These are phyloP conservation scores for Coelastrella sp. DNA, from an alignment of 139 green algal species.

Conservation along the genomic window DNA sequence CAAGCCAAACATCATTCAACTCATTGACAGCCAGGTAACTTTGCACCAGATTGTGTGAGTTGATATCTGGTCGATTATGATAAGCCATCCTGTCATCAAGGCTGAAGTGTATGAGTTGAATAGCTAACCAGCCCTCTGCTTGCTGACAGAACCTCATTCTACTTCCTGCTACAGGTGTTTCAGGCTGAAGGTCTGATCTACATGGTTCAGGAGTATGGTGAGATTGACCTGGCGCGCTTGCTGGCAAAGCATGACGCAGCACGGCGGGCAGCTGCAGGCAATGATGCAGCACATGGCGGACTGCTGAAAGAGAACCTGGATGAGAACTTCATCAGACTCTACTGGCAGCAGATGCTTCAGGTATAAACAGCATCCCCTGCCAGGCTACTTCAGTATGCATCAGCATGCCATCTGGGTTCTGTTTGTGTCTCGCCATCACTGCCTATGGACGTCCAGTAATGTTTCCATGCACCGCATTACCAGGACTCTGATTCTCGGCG, in stretches of 20 bases:
- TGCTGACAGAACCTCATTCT: background rate
- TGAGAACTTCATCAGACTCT: conserved; percentile 96
- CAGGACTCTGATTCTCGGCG: background rate
- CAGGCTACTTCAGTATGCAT: too few relatives aligned
- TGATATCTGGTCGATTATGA: background rate
- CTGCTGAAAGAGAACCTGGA: conserved; percentile 68
- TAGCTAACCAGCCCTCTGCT: too few relatives aligned
- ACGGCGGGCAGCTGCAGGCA: conserved; percentile 44
- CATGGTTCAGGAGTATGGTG: conserved; percentile 97
- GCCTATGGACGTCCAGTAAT: too few relatives aligned
- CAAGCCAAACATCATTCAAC: conserved; percentile 95
- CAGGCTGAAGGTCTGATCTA: conserved; percentile 85
- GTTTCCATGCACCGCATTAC: too few relatives aligned
- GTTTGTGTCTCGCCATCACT: too few relatives aligned
- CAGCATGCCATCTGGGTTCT: too few relatives aligned
- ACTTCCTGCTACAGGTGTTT: conserved; percentile 69
- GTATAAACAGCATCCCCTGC: too few relatives aligned
- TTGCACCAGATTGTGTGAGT: too few relatives aligned
- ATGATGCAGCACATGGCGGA: conserved; percentile 23
- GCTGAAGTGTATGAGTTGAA: too few relatives aligned
- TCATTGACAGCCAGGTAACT: conserved; percentile 92
- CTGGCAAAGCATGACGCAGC: conserved; percentile 74
- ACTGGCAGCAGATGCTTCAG: conserved; percentile 98
- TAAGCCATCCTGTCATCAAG: background rate
- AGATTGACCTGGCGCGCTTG: conserved; percentile 95